These are phyloP conservation scores for Fragaria nilgerrensis DNA, from an alignment of 306 rosid species.

Conservation along the genomic window DNA sequence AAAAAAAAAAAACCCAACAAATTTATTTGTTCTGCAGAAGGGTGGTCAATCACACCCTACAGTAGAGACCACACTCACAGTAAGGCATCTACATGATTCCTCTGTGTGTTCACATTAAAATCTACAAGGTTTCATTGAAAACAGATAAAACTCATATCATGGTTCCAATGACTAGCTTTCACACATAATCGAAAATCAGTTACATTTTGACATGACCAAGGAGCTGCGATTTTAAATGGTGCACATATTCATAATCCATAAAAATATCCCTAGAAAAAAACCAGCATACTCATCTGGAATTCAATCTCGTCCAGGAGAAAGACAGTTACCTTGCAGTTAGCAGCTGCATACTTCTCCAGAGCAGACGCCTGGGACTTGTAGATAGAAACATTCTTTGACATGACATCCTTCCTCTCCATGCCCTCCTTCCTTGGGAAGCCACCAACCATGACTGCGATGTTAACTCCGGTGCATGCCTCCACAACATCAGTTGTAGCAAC, in stretches of 20 bases:
- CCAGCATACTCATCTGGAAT: background rate
- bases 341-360: slow-evolving; percentile 86
- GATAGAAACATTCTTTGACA: slow-evolving; percentile 90
- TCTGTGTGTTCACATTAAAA: background rate
- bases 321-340: slow-evolving; percentile 78
- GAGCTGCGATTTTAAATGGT: background rate
- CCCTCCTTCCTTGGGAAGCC: slow-evolving; percentile 99
- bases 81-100: background rate
- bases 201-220: background rate
- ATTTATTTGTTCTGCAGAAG: background rate
- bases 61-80: background rate
- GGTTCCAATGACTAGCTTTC: background rate
- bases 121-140: background rate
- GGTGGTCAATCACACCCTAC: background rate
- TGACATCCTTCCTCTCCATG: slow-evolving; percentile 97
- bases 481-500: slow-evolving; percentile 98
- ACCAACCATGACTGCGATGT: slow-evolving; percentile 92
- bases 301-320: background rate
- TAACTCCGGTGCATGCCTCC: slow-evolving; percentile 95
- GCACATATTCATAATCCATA: background rate
- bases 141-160: background rate
- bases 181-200: background rate
- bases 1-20: background rate
- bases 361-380: slow-evolving; percentile 98
- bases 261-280: background rate